These are phyloP conservation scores for Cryptococcus sp. DNA, from an alignment of 1,284 basidiomycete species.

Conservation along the genomic window DNA sequence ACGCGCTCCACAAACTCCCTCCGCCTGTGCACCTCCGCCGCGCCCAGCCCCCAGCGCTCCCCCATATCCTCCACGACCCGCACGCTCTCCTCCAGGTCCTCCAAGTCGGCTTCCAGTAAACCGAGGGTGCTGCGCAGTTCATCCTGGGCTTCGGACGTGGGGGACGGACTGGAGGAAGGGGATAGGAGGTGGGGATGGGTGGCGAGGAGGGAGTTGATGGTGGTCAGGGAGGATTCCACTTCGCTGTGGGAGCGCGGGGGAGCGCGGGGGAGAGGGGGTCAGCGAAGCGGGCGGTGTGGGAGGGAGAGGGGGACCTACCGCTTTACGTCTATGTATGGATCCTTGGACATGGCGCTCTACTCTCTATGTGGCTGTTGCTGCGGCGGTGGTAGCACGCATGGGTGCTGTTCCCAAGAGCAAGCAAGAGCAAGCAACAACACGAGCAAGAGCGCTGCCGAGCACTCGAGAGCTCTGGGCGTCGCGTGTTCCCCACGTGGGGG, in stretches of 20 bases:
- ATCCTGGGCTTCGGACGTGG: conserved; percentile 23
- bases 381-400: too few relatives aligned
- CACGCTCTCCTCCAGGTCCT: conserved; percentile 84
- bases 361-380: too few relatives aligned
- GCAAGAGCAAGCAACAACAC: too few relatives aligned
- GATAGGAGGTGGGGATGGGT: conserved; percentile 25
- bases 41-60: conserved; percentile 74
- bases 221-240: conserved; percentile 37
- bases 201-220: conserved; percentile 26
- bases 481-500: too few relatives aligned
- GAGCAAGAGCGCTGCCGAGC: too few relatives aligned
- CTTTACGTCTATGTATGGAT: conserved; percentile 47
- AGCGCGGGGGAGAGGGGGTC: neutral
- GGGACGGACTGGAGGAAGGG: conserved; percentile 10
- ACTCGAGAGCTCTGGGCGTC: too few relatives aligned
- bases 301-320: conserved; percentile 21
- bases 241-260: conserved; percentile 23
- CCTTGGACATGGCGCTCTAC: conserved; percentile 31
- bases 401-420: too few relatives aligned
- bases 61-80: conserved; percentile 77
- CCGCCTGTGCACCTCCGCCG: conserved; percentile 66
- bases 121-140: conserved; percentile 72
- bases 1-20: conserved; percentile 71
- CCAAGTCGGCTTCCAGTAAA: conserved; percentile 74
- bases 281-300: neutral